Evolutionary conservation across 352 stramenopile species (phyloP).

Genomic region (Pythium aphanidermatum): DNA sequence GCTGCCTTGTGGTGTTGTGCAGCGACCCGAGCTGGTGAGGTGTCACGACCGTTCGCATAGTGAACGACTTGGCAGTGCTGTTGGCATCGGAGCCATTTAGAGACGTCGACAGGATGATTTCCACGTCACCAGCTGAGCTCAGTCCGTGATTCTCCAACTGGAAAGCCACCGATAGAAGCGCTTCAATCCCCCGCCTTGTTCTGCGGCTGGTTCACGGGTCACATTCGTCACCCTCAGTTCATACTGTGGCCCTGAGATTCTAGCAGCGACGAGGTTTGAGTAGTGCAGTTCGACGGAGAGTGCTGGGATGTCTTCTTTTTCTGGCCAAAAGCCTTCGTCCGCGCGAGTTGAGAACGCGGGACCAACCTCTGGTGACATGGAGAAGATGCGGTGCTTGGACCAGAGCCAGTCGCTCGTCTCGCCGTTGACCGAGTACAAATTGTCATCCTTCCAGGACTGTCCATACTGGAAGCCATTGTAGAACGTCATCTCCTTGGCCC

Average conservation of each 20-base stretch:
- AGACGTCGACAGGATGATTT: constrained; percentile 12
- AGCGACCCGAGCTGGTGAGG: constrained; percentile 8
- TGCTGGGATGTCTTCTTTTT: constrained; percentile 35
- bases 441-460: constrained; percentile 77
- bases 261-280: constrained; percentile 54
- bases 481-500: constrained; percentile 62
- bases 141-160: constrained; percentile 14
- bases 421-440: constrained; percentile 83
- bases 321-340: constrained; percentile 63
- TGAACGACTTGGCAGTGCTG: background rate
- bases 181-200: background rate
- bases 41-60: background rate
- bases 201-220: background rate
- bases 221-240: constrained; percentile 29
- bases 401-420: constrained; percentile 88
- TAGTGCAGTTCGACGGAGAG: constrained; percentile 70
- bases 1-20: background rate
- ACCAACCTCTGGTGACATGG: constrained; percentile 82
- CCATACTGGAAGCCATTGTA: constrained; percentile 76
- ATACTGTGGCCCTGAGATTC: constrained; percentile 51
- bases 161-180: constrained; percentile 6
- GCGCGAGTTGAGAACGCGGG: constrained; percentile 39
- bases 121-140: constrained; percentile 8
- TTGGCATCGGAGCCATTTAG: background rate
- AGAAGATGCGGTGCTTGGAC: constrained; percentile 67